Base-by-base conservation (phyloP, 345 rosid species). In the Moringa oleifera region DNA sequence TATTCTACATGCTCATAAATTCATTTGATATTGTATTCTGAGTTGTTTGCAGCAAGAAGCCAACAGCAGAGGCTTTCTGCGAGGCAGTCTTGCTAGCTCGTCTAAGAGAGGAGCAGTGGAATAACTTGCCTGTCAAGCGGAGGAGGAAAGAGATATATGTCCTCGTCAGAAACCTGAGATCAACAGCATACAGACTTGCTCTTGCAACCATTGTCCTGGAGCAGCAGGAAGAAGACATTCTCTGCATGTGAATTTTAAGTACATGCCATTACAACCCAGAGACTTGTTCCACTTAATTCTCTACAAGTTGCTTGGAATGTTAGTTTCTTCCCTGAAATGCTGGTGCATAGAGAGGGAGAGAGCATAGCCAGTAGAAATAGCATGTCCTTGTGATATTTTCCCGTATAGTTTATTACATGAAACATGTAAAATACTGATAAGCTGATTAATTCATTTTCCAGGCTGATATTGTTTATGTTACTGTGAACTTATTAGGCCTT, bases 161-260 rank as follows among this genome's bases (percentile, higher is more conserved):
- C 25, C 81, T 90, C 51, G 94, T 84, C 11, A 78, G 94, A 71
- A 93, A 86, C 75, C 52, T 86, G 63, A 85, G 96, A 75, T 90
- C 98, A 51, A 79, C 88, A 18, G 87, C 96, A 2, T 90, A 76
- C 62, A 79, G 98, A 71, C 91, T 90, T 13, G 96, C 85, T 25
- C 85, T 83, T 50, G 98, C 91, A 65, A 68, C 87, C 20, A 64
- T 90, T 58, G 73, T 80, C 59, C 80, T 90, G 45, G 97, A 93
- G 73, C 83, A 75, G 67, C 83, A 79, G 61, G 84, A 71, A 63
- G 62, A 61, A 12, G 93, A 89, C 61, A 62, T 83, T 22, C 68
- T 53, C 25, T 83, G 76, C 80, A 33, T 89, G 65, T 89, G 72
- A 73, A 74, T 45, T 33, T 9, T 41, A 41, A 41, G 12, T 41